Base-by-base conservation (phyloP, 306 rosid genomes). In the Fragaria iinumae region DNA sequence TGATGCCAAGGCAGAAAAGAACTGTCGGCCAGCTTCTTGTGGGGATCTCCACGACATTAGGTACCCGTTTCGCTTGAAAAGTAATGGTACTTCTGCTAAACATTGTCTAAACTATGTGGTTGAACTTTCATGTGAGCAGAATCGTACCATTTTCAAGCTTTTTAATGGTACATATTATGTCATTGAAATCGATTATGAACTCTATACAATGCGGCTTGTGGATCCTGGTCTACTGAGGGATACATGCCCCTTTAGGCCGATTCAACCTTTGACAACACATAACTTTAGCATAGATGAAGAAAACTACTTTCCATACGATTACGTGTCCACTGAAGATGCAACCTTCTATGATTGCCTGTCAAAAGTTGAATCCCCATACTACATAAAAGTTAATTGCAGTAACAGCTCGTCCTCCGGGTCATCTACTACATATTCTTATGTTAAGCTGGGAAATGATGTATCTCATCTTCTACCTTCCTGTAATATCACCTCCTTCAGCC, bases 131-230 rank as follows among this genome's bases (percentile, higher is more conserved):
- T 73, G 67, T 63, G 52, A 73, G 52, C 67, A 73, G 10, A 56
- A 73, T 9, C 76, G 10, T 1, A 38, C 76, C 11, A 39, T 20
- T 25, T 38, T 73, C 0, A 56, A 12, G 11, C 23, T 72, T 47
- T 1, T 1, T 29, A 0, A 14, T 0, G 66, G 36, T 44, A 77
- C 11, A 43, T 87, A 48, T 71, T n/a, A 64, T 11, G 86, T 84
- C 7, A 8, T 1, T 27, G 29, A 0, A 8, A 76, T 76, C 20
- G 0, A 53, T 47, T 76, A 76, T 27, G 0, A 23, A 17, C 3
- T 25, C 25, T 25, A 25, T 25, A 80, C 38, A 2, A 80, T 86
- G 59, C 70, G 64, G 10, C 12, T 74, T 8, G 79, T 80, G 11
- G 89, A 82, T 53, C 43, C 76, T 6, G 69, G 49, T 21, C 17